Percentiles rank a stretch among this genome's conserved stretches.
These are phyloP conservation scores for Alternaria panax DNA, from an alignment of 2,329 filamentous ascomycete species.

Conservation along the genomic window DNA sequence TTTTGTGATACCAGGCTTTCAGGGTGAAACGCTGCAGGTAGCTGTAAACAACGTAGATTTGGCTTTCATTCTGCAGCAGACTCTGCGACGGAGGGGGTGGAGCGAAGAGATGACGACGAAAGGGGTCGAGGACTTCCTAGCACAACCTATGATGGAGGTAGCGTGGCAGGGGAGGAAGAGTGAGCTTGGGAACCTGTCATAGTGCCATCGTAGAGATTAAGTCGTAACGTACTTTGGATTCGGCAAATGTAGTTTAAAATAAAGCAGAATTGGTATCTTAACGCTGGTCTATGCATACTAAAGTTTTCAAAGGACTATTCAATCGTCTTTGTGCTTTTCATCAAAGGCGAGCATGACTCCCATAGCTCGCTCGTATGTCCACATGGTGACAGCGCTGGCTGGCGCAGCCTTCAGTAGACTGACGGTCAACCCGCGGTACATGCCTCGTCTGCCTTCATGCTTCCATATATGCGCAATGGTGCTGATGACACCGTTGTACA, in stretches of 20 bases:
- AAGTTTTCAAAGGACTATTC: not conserved
- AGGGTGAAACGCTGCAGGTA: conserved; percentile 8
- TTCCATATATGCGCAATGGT: conserved; percentile 73
- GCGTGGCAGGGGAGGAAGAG: not conserved
- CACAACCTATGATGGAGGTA: conserved; percentile 5
- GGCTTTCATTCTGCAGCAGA: conserved; percentile 10
- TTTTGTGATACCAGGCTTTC: conserved; percentile 7
- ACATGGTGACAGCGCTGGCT: conserved; percentile 90
- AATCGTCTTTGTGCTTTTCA: conserved; percentile 16
- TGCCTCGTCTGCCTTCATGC: conserved; percentile 76
- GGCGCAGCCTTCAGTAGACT: conserved; percentile 93
- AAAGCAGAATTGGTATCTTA: conserved; percentile 1
- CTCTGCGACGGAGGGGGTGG: conserved; percentile 2
- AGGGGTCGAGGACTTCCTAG: conserved; percentile 1
- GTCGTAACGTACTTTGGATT: not conserved
- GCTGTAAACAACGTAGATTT: conserved; percentile 6
- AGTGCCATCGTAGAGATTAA: not conserved
- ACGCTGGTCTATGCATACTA: not conserved
- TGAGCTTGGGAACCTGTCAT: not conserved
- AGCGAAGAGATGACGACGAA: not conserved
- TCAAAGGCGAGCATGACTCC: conserved; percentile 59
- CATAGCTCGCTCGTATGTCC: conserved; percentile 86
- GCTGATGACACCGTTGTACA: conserved; percentile 72
- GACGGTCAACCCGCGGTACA: conserved; percentile 89
- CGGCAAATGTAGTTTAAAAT: not conserved